These are phyloP conservation scores for Kwoniella bestiolae DNA, from an alignment of 768 basidiomycete species.

Conservation along the genomic window DNA sequence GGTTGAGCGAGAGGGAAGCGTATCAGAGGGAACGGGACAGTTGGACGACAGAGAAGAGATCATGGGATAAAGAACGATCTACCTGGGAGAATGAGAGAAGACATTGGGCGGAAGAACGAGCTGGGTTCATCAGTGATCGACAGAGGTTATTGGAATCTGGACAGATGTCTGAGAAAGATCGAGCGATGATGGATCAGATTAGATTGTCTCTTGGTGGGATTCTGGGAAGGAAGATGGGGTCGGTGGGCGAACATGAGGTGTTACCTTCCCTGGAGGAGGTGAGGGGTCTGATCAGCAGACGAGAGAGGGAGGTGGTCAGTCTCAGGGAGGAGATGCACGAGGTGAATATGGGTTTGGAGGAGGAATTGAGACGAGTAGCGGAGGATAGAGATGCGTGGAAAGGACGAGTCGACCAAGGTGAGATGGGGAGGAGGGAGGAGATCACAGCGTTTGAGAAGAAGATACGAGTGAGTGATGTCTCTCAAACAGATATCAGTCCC, in stretches of 20 bases:
- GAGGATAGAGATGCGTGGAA: conserved; percentile 53
- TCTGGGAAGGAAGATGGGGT: conserved; percentile 26
- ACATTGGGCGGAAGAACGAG: conserved; percentile 31
- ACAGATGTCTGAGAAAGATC: conserved; percentile 30
- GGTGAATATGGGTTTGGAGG: conserved; percentile 55
- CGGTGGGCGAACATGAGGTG: conserved; percentile 37
- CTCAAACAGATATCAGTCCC: not conserved
- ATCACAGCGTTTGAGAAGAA: conserved; percentile 27
- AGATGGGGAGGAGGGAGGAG: conserved; percentile 22
- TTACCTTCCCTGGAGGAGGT: conserved; percentile 44
- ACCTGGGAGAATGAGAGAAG: conserved; percentile 23
- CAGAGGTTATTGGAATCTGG: conserved; percentile 29
- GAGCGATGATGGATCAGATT: conserved; percentile 36
- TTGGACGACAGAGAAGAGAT: conserved; percentile 32
- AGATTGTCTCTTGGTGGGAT: conserved; percentile 33
- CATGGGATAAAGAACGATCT: conserved; percentile 27
- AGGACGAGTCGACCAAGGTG: conserved; percentile 38
- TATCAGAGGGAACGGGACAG: conserved; percentile 34
- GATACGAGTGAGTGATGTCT: conserved; percentile 36
- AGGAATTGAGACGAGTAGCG: conserved; percentile 47
- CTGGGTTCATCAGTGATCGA: conserved; percentile 24
- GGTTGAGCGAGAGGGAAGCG: conserved; percentile 18
- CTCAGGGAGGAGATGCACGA: conserved; percentile 54
- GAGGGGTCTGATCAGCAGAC: conserved; percentile 29
- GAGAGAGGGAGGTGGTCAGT: conserved; percentile 47